Evolutionary conservation across 2,329 filamentous ascomycete genomes (phyloP).

Genomic region (Gliomastix tumulicola): DNA sequence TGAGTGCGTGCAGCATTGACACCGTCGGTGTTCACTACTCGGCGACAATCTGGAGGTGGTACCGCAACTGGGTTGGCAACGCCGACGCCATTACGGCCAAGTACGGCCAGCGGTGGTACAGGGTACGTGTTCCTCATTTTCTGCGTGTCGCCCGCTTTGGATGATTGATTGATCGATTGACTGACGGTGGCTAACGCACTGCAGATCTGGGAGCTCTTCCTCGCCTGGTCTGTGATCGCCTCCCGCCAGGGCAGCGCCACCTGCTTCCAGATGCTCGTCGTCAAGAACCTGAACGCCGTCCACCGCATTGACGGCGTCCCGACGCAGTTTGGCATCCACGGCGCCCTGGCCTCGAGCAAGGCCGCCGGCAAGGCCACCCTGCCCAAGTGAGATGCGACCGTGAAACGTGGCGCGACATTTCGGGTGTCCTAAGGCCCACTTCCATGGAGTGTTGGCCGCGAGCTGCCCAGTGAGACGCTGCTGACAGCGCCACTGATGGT

Average conservation of each 20-base stretch:
- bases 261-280: slow-evolving; percentile 79
- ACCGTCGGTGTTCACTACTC: slow-evolving; percentile 97
- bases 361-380: slow-evolving; percentile 8
- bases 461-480: too few species aligned
- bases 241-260: slow-evolving; percentile 79
- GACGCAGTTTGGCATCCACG: slow-evolving; percentile 61
- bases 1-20: slow-evolving; percentile 50
- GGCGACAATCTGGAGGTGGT: slow-evolving; percentile 95
- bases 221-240: slow-evolving; percentile 76
- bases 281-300: slow-evolving; percentile 86
- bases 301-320: slow-evolving; percentile 72
- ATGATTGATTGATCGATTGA: not conserved
- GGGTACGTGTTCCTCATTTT: slow-evolving; percentile 50
- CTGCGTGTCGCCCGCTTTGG: not conserved
- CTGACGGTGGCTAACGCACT: not conserved
- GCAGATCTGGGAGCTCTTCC: slow-evolving; percentile 90
- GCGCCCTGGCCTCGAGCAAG: slow-evolving; percentile 38
- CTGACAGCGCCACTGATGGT: too few species aligned
- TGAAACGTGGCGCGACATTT: too few species aligned
- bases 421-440: too few species aligned
- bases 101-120: slow-evolving; percentile 93
- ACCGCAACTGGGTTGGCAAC: slow-evolving; percentile 97
- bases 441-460: too few species aligned
- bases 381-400: slow-evolving; percentile 5
- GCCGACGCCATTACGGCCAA: slow-evolving; percentile 87